A percentile compares a stretch with the other conserved stretches of the same genome.
These are phyloP conservation scores for Eragrostis nindensis DNA, from an alignment of 176 grass and related monocot species.

Conservation along the genomic window DNA sequence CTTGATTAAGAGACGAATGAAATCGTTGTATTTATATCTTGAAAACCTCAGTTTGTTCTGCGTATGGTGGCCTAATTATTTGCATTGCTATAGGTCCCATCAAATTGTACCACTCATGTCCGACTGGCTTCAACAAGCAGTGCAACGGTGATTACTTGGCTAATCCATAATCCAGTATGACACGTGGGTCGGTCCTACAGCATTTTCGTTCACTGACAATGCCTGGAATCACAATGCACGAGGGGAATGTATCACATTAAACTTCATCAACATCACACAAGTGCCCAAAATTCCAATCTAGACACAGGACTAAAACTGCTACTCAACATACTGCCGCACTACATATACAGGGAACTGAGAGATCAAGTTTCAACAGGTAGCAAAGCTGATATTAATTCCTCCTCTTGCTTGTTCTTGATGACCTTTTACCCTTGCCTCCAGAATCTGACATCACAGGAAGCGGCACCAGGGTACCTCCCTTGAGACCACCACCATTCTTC, in stretches of 20 bases:
- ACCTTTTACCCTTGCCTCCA: conserved; percentile 64
- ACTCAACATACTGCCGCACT: neutral
- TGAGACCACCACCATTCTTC: conserved; percentile 67
- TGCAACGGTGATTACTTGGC: too few relatives aligned
- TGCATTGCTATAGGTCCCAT: too few relatives aligned
- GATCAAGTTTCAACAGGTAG: neutral
- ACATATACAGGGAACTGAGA: neutral
- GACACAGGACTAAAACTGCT: neutral
- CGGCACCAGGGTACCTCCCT: conserved; percentile 75
- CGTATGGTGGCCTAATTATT: too few relatives aligned
- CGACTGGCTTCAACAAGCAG: too few relatives aligned
- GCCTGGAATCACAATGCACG: neutral
- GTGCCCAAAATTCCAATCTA: too few relatives aligned
- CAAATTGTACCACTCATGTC: too few relatives aligned
- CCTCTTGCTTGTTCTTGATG: conserved; percentile 75
- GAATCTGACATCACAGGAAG: conserved; percentile 50
- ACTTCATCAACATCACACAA: neutral
- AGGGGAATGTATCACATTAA: neutral
- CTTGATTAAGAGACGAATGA: too few relatives aligned
- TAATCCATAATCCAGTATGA: too few relatives aligned
- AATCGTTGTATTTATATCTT: too few relatives aligned
- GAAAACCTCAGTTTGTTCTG: too few relatives aligned
- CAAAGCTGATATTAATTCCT: conserved; percentile 43
- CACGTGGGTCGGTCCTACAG: too few relatives aligned
- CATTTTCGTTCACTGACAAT: too few relatives aligned